phyloP scores from a whole-genome alignment of 108 stramenopile genomes.

The Chaetoceros muelleri region DNA sequence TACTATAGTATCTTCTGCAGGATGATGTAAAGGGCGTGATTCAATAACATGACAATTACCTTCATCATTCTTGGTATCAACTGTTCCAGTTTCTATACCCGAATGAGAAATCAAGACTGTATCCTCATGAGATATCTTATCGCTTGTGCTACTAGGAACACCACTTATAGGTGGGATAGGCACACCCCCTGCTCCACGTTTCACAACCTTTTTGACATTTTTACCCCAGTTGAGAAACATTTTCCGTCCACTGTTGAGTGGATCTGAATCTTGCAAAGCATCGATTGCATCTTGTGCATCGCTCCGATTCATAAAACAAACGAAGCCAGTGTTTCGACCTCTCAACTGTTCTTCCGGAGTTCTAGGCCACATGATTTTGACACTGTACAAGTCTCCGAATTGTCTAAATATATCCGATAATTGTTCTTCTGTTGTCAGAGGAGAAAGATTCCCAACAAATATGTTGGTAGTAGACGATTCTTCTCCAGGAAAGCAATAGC shows the following conservation, averaged over 20 bases:
- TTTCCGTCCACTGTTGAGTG: constrained; percentile 50
- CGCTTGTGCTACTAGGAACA: constrained; percentile 8
- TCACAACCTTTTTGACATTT: constrained; percentile 53
- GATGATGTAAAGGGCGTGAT: neutral
- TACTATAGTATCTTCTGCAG: too few species aligned
- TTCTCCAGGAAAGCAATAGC: constrained; percentile 58
- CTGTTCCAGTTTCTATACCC: neutral
- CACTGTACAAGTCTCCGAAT: constrained; percentile 5
- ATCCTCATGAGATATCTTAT: neutral
- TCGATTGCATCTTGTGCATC: constrained; percentile 88
- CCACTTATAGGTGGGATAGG: constrained; percentile 19
- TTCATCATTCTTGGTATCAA: neutral
- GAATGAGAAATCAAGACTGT: too few species aligned
- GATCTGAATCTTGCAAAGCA: constrained; percentile 64
- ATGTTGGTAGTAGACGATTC: constrained; percentile 76
- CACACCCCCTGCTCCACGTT: constrained; percentile 34
- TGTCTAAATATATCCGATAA: constrained; percentile 7
- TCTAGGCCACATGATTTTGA: constrained; percentile 87
- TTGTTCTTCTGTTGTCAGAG: constrained; percentile 78
- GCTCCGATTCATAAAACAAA: constrained; percentile 70
- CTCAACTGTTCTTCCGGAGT: constrained; percentile 73
- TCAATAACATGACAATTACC: neutral
- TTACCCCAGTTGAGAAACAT: constrained; percentile 72
- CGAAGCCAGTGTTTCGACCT: constrained; percentile 82
- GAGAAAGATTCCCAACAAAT: constrained; percentile 83